Conservation (phyloP, 768 basidiomycete species). For the Tricholoma hemisulphureum region DNA sequence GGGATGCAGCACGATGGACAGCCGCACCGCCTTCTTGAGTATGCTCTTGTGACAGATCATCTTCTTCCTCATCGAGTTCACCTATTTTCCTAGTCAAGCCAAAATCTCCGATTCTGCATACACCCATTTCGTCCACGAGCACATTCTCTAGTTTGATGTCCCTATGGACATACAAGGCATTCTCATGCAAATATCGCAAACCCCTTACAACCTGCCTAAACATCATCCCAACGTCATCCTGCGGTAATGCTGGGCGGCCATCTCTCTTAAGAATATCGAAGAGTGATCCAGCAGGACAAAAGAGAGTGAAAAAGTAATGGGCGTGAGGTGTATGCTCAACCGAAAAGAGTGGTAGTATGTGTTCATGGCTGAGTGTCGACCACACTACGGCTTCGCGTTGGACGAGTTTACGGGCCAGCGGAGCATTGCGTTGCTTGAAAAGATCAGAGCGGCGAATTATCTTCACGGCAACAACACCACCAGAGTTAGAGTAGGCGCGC, state of each 20-base stretch:
- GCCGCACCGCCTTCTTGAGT: slow-evolving; percentile 14
- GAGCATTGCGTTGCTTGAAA: slow-evolving; percentile 49
- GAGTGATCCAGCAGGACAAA: slow-evolving; percentile 82
- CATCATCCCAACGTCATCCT: slow-evolving; percentile 81
- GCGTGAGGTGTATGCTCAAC: slow-evolving; percentile 56
- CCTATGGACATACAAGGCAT: slow-evolving; percentile 77
- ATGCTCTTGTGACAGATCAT: slow-evolving; percentile 29
- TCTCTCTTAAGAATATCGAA: slow-evolving; percentile 79
- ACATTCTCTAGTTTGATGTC: slow-evolving; percentile 98
- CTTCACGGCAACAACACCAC: slow-evolving; percentile 76
- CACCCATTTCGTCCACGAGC: slow-evolving; percentile 83
- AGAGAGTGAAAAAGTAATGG: slow-evolving; percentile 79
- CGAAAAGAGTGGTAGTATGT: slow-evolving; percentile 82
- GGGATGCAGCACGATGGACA: slow-evolving; percentile 42
- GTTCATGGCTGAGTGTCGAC: slow-evolving; percentile 77
- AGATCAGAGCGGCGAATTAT: slow-evolving; percentile 66
- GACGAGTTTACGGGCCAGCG: slow-evolving; percentile 51
- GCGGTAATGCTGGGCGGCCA: slow-evolving; percentile 63
- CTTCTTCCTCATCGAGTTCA: slow-evolving; percentile 38
- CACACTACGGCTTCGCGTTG: slow-evolving; percentile 72
- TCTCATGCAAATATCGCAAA: slow-evolving; percentile 78
- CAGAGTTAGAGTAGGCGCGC: slow-evolving; percentile 62
- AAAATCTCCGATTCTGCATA: slow-evolving; percentile 86
- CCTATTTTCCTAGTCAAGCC: slow-evolving; percentile 73
- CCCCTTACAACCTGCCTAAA: slow-evolving; percentile 85